These are phyloP conservation scores for Neocatenulostroma microsporum DNA, from an alignment of 2,329 filamentous ascomycete species.

Conservation along the genomic window DNA sequence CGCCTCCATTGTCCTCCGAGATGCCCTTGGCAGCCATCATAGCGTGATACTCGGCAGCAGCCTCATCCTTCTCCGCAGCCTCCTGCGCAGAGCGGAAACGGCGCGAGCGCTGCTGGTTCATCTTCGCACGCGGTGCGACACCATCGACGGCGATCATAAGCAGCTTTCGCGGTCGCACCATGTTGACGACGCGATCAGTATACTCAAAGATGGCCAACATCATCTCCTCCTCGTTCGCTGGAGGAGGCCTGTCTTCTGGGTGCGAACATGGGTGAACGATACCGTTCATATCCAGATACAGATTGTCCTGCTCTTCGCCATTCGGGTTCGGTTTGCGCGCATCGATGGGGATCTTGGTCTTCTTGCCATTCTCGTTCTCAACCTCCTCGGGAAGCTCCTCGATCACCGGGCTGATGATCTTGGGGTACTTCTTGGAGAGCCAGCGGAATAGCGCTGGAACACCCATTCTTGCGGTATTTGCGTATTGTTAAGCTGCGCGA, in stretches of 20 bases:
- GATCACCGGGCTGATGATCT: slow-evolving; percentile 86
- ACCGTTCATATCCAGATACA: slow-evolving; percentile 99
- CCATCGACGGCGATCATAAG: slow-evolving; percentile 98
- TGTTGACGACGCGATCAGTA: slow-evolving; percentile 97
- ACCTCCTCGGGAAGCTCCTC: slow-evolving; percentile 77
- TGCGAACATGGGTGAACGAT: slow-evolving; percentile 99
- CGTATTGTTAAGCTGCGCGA: no score
- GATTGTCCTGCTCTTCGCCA: slow-evolving; percentile 93
- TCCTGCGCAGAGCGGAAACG: slow-evolving; percentile 93
- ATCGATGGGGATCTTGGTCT: slow-evolving; percentile 73
- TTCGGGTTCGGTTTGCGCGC: slow-evolving; percentile 83
- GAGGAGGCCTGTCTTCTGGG: slow-evolving; percentile 84
- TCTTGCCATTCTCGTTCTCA: slow-evolving; percentile 71
- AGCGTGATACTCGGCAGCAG: slow-evolving; percentile 81
- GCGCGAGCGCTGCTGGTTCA: slow-evolving; percentile 97
- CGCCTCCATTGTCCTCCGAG: slow-evolving; percentile 21
- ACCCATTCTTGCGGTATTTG: no score
- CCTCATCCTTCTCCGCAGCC: slow-evolving; percentile 84
- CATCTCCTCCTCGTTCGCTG: slow-evolving; percentile 96
- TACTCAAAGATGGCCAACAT: slow-evolving; percentile 98
- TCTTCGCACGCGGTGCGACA: slow-evolving; percentile 94
- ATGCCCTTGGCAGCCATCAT: slow-evolving; percentile 62
- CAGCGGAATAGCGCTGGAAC: slow-evolving; percentile 92
- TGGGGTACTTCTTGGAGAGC: slow-evolving; percentile 94
- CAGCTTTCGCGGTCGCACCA: slow-evolving; percentile 92